These are phyloP conservation scores for Canariomyces notabilis DNA, from an alignment of 2,329 filamentous ascomycete genomes.

Conservation along the genomic window DNA sequence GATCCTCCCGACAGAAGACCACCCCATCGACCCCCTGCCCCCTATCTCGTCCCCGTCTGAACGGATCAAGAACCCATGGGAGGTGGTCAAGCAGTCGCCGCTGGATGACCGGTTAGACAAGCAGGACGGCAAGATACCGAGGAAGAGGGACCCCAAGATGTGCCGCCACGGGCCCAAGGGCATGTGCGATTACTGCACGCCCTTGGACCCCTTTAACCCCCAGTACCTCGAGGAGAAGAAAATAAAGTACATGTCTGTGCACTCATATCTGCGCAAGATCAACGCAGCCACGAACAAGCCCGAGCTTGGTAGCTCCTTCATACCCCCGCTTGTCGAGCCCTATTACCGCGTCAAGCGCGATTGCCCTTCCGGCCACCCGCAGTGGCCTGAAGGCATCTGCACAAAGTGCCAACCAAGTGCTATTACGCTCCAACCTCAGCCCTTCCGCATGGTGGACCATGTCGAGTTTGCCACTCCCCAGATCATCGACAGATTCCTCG, in stretches of 20 bases:
- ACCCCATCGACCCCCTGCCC: slow-evolving; percentile 54
- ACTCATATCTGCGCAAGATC: slow-evolving; percentile 88
- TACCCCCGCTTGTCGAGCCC: slow-evolving; percentile 88
- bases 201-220: slow-evolving; percentile 87
- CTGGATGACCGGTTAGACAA: slow-evolving; percentile 85
- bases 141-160: slow-evolving; percentile 74
- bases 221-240: slow-evolving; percentile 89
- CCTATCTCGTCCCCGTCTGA: slow-evolving; percentile 52
- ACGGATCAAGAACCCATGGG: slow-evolving; percentile 84
- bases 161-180: slow-evolving; percentile 93
- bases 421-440: slow-evolving; percentile 89
- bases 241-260: slow-evolving; percentile 97
- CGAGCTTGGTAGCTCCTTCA: slow-evolving; percentile 88
- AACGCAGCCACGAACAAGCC: slow-evolving; percentile 96
- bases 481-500: slow-evolving; percentile 82
- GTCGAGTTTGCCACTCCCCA: slow-evolving; percentile 87
- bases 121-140: slow-evolving; percentile 80
- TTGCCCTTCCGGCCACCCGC: slow-evolving; percentile 87
- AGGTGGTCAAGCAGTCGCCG: slow-evolving; percentile 79
- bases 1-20: slow-evolving; percentile 63
- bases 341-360: slow-evolving; percentile 84
- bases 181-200: slow-evolving; percentile 99
- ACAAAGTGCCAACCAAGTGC: slow-evolving; percentile 97
- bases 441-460: slow-evolving; percentile 95
- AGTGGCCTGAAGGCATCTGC: slow-evolving; percentile 95